Percentiles rank a stretch among this genome's conserved stretches.
phyloP scores from a whole-genome alignment of 768 basidiomycete species.

The Kondoa subrosea region DNA sequence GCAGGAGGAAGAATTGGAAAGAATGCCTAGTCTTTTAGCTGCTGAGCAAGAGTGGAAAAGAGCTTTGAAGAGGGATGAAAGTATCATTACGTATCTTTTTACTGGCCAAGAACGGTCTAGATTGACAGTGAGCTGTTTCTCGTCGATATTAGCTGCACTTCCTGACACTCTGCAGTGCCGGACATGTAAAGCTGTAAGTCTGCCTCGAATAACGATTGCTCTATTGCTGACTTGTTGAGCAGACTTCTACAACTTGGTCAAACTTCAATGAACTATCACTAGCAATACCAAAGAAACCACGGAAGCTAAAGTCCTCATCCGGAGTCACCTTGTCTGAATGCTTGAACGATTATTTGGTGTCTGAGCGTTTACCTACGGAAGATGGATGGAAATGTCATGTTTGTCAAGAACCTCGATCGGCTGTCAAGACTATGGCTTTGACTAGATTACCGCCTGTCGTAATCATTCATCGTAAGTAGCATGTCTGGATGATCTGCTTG shows the following conservation, averaged over 20 bases:
- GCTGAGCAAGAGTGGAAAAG: constrained; percentile 3
- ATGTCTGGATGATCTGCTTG: neutral
- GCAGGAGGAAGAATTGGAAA: constrained; percentile 39
- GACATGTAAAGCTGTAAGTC: neutral
- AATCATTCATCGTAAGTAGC: neutral
- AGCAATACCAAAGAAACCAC: neutral
- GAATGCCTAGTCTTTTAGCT: neutral
- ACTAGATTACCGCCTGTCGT: constrained; percentile 2
- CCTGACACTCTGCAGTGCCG: neutral
- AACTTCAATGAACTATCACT: neutral
- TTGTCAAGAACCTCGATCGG: neutral
- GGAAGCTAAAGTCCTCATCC: neutral
- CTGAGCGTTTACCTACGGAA: neutral
- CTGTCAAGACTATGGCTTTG: neutral
- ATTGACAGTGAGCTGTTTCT: neutral
- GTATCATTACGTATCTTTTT: neutral
- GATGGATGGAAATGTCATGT: constrained; percentile 3
- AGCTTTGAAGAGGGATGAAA: neutral
- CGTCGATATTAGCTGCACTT: neutral
- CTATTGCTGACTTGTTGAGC: neutral
- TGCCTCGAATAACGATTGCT: neutral
- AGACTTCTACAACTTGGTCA: neutral
- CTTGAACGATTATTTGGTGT: neutral
- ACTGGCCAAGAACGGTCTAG: neutral
- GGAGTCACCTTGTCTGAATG: neutral